A percentile compares a stretch with the other conserved stretches of the same genome.
Conservation (phyloP, 2,329 filamentous ascomycete species). For the Coniochaeta sp. region DNA sequence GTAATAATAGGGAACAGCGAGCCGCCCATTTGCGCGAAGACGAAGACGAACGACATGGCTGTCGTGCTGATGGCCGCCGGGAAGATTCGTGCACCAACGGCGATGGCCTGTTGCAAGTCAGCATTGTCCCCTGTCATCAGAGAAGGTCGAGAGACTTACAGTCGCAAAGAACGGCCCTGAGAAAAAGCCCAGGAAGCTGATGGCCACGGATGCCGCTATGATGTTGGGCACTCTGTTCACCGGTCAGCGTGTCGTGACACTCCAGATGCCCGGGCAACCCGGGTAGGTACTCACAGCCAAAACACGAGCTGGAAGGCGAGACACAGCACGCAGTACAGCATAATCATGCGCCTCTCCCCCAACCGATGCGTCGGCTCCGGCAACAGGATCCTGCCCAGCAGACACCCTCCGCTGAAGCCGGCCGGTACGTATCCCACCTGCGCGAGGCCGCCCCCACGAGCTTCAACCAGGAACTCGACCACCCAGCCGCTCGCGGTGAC, state of each 20-base stretch:
- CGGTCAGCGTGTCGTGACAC: constrained; percentile 5
- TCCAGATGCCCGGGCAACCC: background rate
- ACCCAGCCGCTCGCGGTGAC: constrained; percentile 57
- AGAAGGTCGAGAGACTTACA: constrained; percentile 27
- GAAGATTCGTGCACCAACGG: constrained; percentile 45
- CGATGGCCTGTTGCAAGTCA: constrained; percentile 35
- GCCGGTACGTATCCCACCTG: constrained; percentile 56
- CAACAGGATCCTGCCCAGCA: constrained; percentile 49
- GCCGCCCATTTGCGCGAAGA: constrained; percentile 48
- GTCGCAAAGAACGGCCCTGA: constrained; percentile 52
- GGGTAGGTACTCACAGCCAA: constrained; percentile 41
- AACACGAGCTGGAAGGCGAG: constrained; percentile 51
- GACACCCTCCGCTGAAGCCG: constrained; percentile 50
- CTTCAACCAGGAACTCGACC: constrained; percentile 55
- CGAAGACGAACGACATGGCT: constrained; percentile 43
- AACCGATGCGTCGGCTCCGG: constrained; percentile 52
- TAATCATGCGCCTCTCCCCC: constrained; percentile 51
- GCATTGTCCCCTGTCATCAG: background rate
- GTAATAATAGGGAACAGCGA: constrained; percentile 49
- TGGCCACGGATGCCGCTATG: constrained; percentile 43
- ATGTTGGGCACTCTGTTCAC: constrained; percentile 31
- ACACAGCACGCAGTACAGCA: constrained; percentile 44
- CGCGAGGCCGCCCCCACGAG: constrained; percentile 48
- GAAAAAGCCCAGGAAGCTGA: constrained; percentile 50
- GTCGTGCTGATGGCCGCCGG: constrained; percentile 26